Evolutionary conservation across 345 rosid genomes (phyloP).

Genomic region (Arabidopsis arenosa): DNA sequence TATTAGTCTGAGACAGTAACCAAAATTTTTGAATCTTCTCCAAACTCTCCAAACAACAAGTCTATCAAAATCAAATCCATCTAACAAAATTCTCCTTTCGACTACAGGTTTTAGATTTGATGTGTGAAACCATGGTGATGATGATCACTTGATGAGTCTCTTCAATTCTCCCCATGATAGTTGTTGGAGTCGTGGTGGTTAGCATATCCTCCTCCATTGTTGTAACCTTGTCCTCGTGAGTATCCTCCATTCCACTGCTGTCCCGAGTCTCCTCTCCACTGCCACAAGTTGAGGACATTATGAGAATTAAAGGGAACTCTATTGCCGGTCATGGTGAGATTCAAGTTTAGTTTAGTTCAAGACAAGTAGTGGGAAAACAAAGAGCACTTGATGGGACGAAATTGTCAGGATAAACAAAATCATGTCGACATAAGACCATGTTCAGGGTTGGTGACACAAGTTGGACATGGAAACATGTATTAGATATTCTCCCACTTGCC

Average conservation of each 20-base stretch:
- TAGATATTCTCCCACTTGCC: conserved; percentile 35
- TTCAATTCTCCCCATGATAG: conserved; percentile 31
- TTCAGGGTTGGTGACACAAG: conserved; percentile 34
- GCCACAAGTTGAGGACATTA: conserved; percentile 33
- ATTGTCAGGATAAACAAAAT: conserved; percentile 6
- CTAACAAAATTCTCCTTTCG: conserved; percentile 36
- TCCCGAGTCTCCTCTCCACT: conserved; percentile 78
- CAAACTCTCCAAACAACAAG: conserved; percentile 35
- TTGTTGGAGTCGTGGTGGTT: conserved; percentile 44
- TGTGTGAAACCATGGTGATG: conserved; percentile 22
- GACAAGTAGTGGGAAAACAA: not conserved
- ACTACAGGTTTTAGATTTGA: conserved; percentile 38
- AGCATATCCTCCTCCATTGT: conserved; percentile 71
- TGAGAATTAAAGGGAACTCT: not conserved
- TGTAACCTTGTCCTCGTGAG: conserved; percentile 68
- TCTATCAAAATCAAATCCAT: conserved; percentile 40
- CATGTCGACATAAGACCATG: conserved; percentile 5
- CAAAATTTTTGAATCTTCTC: conserved; percentile 33
- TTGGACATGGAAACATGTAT: conserved; percentile 14
- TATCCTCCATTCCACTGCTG: conserved; percentile 83
- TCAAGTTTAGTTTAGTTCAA: conserved; percentile 9
- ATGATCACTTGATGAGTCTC: conserved; percentile 10
- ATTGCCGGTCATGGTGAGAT: not conserved
- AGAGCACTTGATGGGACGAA: conserved; percentile 3
- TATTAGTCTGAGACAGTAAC: conserved; percentile 35